phyloP scores from a whole-genome alignment of 768 basidiomycete species.

The Rhizopogon rudus region DNA sequence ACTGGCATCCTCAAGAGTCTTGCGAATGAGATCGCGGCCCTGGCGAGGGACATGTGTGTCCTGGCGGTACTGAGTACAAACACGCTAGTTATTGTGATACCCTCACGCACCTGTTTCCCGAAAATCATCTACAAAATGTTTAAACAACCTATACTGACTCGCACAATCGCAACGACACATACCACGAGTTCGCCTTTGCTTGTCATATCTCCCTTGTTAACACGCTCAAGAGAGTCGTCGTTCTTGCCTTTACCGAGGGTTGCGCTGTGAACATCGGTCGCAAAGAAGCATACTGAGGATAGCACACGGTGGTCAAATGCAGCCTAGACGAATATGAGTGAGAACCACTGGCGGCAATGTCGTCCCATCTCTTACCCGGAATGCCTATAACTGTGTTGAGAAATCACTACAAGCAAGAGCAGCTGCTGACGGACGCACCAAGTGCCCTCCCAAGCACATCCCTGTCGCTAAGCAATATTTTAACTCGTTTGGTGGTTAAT shows the following conservation, averaged over 20 bases:
- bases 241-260: slow-evolving; percentile 80
- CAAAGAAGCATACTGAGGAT: slow-evolving; percentile 90
- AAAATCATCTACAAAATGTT: slow-evolving; percentile 72
- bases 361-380: slow-evolving; percentile 34
- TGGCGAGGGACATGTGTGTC: slow-evolving; percentile 91
- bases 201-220: slow-evolving; percentile 68
- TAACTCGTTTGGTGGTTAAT: slow-evolving; percentile 2
- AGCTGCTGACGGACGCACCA: slow-evolving; percentile 41
- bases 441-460: slow-evolving; percentile 87
- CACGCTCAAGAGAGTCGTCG: slow-evolving; percentile 76
- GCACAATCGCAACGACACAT: slow-evolving; percentile 20
- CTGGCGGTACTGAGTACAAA: slow-evolving; percentile 28
- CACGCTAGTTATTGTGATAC: not conserved
- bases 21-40: slow-evolving; percentile 82
- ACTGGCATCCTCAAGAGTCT: slow-evolving; percentile 75
- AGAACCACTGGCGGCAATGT: not conserved
- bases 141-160: not conserved
- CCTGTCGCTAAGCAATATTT: slow-evolving; percentile 57
- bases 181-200: slow-evolving; percentile 84
- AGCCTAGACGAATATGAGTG: slow-evolving; percentile 43
- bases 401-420: not conserved
- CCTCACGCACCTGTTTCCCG: slow-evolving; percentile 71
- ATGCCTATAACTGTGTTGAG: slow-evolving; percentile 32
- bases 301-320: slow-evolving; percentile 84
- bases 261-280: slow-evolving; percentile 87